Conservation (phyloP, 768 basidiomycete genomes). For the Gloeopeniophorella convolvens region DNA sequence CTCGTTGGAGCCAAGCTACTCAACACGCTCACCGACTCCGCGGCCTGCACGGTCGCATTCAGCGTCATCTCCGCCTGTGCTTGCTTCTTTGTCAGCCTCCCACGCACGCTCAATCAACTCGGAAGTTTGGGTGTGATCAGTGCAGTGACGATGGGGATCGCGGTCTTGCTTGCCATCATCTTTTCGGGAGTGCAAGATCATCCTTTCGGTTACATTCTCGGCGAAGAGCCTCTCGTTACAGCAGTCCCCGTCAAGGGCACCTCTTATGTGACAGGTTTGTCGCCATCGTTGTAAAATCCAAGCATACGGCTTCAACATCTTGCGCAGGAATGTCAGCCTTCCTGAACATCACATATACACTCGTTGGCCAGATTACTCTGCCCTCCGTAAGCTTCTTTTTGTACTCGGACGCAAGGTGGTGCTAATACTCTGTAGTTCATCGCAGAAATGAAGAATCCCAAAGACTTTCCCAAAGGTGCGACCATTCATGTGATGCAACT, state of each 20-base stretch:
- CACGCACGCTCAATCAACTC: conserved; percentile 39
- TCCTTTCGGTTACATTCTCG: conserved; percentile 36
- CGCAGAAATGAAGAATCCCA: conserved; percentile 42
- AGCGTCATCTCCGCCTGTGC: conserved; percentile 31
- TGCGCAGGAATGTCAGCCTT: conserved; percentile 38
- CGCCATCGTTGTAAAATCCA: neutral
- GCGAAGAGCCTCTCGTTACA: conserved; percentile 34
- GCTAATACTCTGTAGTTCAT: conserved; percentile 32
- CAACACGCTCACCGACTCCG: conserved; percentile 39
- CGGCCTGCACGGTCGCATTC: conserved; percentile 37
- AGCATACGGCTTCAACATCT: neutral
- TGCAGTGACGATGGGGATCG: conserved; percentile 41
- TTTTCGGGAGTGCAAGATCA: conserved; percentile 36
- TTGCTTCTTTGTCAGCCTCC: conserved; percentile 38
- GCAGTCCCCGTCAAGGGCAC: conserved; percentile 33
- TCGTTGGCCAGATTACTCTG: conserved; percentile 39
- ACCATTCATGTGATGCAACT: neutral
- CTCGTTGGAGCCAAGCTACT: conserved; percentile 41
- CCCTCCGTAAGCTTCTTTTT: conserved; percentile 27
- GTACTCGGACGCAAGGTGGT: too few species aligned
- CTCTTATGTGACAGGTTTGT: conserved; percentile 30
- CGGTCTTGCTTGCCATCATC: conserved; percentile 37
- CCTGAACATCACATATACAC: conserved; percentile 41
- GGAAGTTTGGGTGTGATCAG: conserved; percentile 36
- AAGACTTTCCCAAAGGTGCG: conserved; percentile 39